Evolutionary conservation across 169 alveolate species (phyloP).

Genomic region (Plasmodium chabaudi): DNA sequence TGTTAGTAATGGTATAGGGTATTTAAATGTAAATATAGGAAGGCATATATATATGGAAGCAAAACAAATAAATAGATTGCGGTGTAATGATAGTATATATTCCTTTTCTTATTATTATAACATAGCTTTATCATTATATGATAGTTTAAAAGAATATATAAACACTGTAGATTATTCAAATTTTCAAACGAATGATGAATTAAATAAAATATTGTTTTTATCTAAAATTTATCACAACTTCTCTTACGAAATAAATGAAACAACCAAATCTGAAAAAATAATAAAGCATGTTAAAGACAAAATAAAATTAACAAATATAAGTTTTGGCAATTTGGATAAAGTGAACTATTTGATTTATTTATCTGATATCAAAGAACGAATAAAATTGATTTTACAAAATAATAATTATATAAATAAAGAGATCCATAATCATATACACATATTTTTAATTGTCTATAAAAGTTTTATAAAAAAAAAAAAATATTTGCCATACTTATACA

Average conservation of each 20-base stretch:
- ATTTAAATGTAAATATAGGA: slow-evolving; percentile 16
- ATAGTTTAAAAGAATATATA: slow-evolving; percentile 26
- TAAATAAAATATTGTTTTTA: slow-evolving; percentile 24
- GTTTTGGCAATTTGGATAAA: slow-evolving; percentile 2
- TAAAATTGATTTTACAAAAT: slow-evolving; percentile 7
- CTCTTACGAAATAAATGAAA: background rate
- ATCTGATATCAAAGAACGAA: background rate
- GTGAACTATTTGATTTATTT: background rate
- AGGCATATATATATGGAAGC: slow-evolving; percentile 14
- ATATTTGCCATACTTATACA: slow-evolving; percentile 15
- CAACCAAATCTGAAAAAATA: background rate
- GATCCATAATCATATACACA: background rate
- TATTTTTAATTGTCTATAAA: slow-evolving; percentile 42
- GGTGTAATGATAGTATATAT: no score
- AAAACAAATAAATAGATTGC: background rate
- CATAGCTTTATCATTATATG: slow-evolving; percentile 24
- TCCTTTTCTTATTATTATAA: slow-evolving; percentile 13
- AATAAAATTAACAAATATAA: slow-evolving; percentile 6
- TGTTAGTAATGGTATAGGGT: slow-evolving; percentile 6
- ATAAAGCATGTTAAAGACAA: background rate
- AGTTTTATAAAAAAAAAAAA: slow-evolving; percentile 49
- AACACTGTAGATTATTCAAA: background rate
- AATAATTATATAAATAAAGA: background rate
- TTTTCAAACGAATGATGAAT: background rate
- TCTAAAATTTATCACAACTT: slow-evolving; percentile 33